phyloP scores from a whole-genome alignment of 208 protist species.

The Trypanosoma conorhini region DNA sequence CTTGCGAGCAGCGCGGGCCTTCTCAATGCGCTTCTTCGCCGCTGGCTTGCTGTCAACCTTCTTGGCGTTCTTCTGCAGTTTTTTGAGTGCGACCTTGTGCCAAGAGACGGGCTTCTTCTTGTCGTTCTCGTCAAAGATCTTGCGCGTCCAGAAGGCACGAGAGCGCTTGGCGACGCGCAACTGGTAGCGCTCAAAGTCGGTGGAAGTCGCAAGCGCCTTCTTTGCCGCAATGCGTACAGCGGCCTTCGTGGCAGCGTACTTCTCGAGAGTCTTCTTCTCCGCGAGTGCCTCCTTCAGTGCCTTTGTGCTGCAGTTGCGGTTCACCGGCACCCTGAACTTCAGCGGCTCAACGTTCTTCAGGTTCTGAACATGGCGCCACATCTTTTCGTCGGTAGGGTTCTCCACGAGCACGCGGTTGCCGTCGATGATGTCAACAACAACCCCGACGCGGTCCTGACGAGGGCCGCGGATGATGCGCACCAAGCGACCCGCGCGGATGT shows the following conservation, averaged over 20 bases:
- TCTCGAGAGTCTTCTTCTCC: slow-evolving; percentile 76
- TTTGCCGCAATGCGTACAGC: slow-evolving; percentile 77
- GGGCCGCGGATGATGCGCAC: slow-evolving; percentile 54
- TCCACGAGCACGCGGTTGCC: slow-evolving; percentile 90
- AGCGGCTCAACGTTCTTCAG: slow-evolving; percentile 88
- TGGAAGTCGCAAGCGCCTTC: slow-evolving; percentile 79
- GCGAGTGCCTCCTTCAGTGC: slow-evolving; percentile 72
- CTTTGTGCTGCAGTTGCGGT: slow-evolving; percentile 77
- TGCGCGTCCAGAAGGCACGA: slow-evolving; percentile 89
- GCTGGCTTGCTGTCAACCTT: slow-evolving; percentile 75
- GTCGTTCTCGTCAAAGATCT: slow-evolving; percentile 91
- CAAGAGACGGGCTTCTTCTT: slow-evolving; percentile 87
- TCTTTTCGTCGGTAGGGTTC: slow-evolving; percentile 88
- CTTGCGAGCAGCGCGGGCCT: slow-evolving; percentile 77
- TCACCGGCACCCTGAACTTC: slow-evolving; percentile 59
- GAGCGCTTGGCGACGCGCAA: slow-evolving; percentile 90
- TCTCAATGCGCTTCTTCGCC: slow-evolving; percentile 87
- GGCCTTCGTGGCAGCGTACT: slow-evolving; percentile 84
- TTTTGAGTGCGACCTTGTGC: slow-evolving; percentile 88
- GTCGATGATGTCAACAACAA: slow-evolving; percentile 90
- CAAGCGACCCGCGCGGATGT: slow-evolving; percentile 51
- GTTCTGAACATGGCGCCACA: slow-evolving; percentile 92
- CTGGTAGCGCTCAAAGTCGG: slow-evolving; percentile 93
- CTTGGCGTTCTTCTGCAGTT: slow-evolving; percentile 81
- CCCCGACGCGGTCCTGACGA: slow-evolving; percentile 40